Evolutionary conservation across 2,329 filamentous ascomycete species (phyloP), one percentile per base, ranked within the genome.

Genomic region (Graphiopsis chlorocephala): DNA sequence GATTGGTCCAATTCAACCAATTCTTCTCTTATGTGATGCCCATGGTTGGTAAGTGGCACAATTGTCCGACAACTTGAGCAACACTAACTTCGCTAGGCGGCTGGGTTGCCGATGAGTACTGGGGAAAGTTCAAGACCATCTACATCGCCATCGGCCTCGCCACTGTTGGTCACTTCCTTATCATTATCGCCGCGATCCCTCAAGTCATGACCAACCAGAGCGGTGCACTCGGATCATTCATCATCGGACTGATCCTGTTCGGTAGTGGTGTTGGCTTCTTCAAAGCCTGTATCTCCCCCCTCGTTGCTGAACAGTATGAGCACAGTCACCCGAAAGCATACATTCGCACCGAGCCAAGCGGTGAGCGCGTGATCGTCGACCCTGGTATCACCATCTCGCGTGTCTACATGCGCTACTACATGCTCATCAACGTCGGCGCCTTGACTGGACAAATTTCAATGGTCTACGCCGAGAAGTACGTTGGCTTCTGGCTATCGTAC

Each of bases 181-280:
- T 92, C 26, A 86, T 90, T 65, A 78, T 87, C 29, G 86, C 89
- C 3, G 85, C 89, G 17, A 78, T 90, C 1, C 90, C 90, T 0
- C 72, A 74, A 3, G 85, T 90, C 53, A 88, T 92, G 53, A 78
- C 84, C 50, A 78, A 85, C 38, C 82, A 86, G 1, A 81, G 85
- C 20, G 80, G 81, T 3, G 81, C 88, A 0, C 84, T 91, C 52
- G 87, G 79, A 1, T 86, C 84, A 58, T 88, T 92, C 71, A 75
- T 88, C 2, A 76, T 86, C 31, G 86, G 86, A 29, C 81, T 90
- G 69, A 75, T 90, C 52, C 83, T 92, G 70, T 85, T 92, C 73
- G 89, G 90, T 23, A 74, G 91, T 26, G 90, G 90, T 45, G 90
- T 89, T 0, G 90, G 90, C 65, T 89, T 90, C 71, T 92, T 93